A percentile compares a stretch with the other conserved stretches of the same genome.
phyloP scores from a whole-genome alignment of 768 basidiomycete species.

The Omphalotus guepiniiformis region DNA sequence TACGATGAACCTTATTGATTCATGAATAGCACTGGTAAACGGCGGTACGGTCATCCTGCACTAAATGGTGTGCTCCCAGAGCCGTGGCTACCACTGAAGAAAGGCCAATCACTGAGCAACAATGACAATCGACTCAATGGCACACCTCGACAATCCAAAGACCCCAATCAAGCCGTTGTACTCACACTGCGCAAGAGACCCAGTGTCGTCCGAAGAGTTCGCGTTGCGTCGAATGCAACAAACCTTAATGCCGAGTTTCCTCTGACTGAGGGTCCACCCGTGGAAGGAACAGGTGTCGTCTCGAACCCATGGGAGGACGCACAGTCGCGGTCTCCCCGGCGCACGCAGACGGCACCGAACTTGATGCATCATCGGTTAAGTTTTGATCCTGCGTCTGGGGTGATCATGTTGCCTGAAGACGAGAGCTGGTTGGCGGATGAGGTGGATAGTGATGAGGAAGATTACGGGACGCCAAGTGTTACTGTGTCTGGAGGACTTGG shows the following conservation, averaged over 20 bases:
- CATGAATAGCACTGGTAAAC: constrained; percentile 74
- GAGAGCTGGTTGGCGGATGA: constrained; percentile 60
- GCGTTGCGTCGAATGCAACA: constrained; percentile 10
- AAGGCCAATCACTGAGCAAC: constrained; percentile 73
- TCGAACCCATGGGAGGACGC: constrained; percentile 66
- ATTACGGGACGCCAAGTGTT: constrained; percentile 35
- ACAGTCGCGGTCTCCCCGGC: constrained; percentile 26
- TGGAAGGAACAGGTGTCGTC: constrained; percentile 14
- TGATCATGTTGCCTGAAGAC: constrained; percentile 83
- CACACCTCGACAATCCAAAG: constrained; percentile 33
- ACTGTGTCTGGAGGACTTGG: constrained; percentile 2
- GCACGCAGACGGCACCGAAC: constrained; percentile 16
- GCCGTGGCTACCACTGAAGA: constrained; percentile 92
- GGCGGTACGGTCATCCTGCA: constrained; percentile 93
- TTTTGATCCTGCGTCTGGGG: constrained; percentile 83
- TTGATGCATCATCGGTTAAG: constrained; percentile 60
- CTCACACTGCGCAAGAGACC: constrained; percentile 76
- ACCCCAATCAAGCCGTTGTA: constrained; percentile 65
- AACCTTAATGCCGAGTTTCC: no score
- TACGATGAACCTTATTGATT: constrained; percentile 9
- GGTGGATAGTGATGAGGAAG: constrained; percentile 40
- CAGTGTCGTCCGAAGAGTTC: constrained; percentile 41
- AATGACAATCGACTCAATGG: constrained; percentile 31
- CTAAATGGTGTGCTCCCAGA: constrained; percentile 89
- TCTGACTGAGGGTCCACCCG: neutral